Evolutionary conservation across 441 rosid species (phyloP).

Genomic region (Geranium incanum): DNA sequence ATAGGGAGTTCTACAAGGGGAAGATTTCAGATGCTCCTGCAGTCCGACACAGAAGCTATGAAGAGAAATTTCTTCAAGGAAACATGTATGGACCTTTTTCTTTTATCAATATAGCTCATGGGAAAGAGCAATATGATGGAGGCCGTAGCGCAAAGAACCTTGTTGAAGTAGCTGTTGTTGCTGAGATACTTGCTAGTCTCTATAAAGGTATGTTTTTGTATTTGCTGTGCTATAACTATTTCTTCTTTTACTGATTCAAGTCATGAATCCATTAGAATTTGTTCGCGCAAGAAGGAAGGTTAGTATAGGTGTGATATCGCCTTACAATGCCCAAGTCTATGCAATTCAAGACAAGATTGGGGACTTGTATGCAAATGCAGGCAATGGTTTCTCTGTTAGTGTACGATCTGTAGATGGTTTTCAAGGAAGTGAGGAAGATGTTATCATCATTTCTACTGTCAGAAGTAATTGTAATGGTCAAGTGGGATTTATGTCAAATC

Average conservation of each 20-base stretch:
- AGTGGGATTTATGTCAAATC: conserved; percentile 20
- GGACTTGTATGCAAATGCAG: background rate
- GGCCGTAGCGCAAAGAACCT: conserved; percentile 9
- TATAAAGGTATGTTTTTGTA: background rate
- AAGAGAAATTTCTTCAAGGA: background rate
- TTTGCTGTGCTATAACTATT: too few relatives aligned
- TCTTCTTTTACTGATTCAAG: background rate
- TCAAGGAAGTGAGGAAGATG: conserved; percentile 38
- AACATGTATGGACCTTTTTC: conserved; percentile 12
- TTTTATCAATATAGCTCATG: conserved; percentile 5
- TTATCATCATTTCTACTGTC: conserved; percentile 32
- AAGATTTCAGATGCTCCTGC: background rate
- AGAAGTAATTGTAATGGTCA: conserved; percentile 22
- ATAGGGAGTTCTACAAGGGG: background rate
- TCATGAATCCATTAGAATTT: conserved; percentile 13
- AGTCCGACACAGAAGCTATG: background rate
- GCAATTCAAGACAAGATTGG: conserved; percentile 30
- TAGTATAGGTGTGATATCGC: conserved; percentile 35
- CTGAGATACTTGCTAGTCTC: background rate
- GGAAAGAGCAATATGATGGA: conserved; percentile 7
- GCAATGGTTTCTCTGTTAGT: conserved; percentile 22
- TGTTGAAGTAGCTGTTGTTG: conserved; percentile 9
- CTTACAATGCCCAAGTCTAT: conserved; percentile 30
- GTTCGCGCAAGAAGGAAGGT: conserved; percentile 16
- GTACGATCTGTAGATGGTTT: conserved; percentile 34